phyloP scores from a whole-genome alignment of 305 asterid species.

The Caryopteris hybrid region DNA sequence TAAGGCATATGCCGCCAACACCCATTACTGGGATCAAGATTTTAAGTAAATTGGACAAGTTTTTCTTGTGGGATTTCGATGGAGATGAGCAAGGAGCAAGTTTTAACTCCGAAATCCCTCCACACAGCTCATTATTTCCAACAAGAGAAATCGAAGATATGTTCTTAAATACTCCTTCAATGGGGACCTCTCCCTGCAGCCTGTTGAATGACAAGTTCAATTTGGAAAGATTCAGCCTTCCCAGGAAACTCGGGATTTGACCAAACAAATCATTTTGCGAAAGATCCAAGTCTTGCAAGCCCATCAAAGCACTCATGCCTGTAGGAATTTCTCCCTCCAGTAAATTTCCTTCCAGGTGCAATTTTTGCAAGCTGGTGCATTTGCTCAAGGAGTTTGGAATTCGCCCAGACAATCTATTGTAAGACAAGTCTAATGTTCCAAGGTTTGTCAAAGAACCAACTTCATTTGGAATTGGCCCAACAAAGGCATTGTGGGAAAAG shows the following conservation, averaged over 20 bases:
- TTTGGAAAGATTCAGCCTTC: background rate
- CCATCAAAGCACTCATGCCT: background rate
- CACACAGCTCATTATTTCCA: slow-evolving; percentile 29
- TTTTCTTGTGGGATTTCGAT: background rate
- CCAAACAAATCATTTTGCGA: background rate
- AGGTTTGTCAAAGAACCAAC: background rate
- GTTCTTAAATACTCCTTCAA: slow-evolving; percentile 21
- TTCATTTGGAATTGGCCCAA: background rate
- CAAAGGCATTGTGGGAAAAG: background rate
- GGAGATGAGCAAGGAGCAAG: slow-evolving; percentile 22
- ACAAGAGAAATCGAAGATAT: slow-evolving; percentile 13
- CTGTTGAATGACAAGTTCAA: background rate
- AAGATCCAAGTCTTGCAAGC: background rate
- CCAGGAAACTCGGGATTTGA: background rate
- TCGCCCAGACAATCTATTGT: background rate
- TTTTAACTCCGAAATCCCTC: slow-evolving; percentile 23
- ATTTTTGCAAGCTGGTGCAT: background rate
- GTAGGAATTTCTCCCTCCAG: background rate
- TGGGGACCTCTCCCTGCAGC: background rate
- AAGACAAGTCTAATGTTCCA: background rate
- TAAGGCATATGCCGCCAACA: background rate
- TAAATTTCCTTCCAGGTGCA: background rate
- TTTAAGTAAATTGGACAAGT: background rate
- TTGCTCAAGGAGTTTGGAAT: background rate
- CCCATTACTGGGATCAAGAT: slow-evolving; percentile 14